These are phyloP conservation scores for Aaosphaeria arxii DNA, from an alignment of 2,329 filamentous ascomycete species.

Conservation along the genomic window DNA sequence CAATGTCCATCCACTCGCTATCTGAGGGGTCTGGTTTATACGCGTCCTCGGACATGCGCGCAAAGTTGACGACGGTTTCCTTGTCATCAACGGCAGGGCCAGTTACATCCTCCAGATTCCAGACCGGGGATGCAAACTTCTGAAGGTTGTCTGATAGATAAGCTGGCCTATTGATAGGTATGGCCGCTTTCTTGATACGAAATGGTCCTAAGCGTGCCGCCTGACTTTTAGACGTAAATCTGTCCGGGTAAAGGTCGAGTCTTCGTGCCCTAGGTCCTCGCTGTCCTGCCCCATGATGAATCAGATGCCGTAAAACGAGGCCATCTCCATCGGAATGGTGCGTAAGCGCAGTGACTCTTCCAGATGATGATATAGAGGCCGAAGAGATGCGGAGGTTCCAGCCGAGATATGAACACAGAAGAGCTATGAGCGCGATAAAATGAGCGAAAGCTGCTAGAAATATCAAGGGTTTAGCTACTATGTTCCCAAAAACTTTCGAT, in stretches of 20 bases:
- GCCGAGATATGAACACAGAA: no score
- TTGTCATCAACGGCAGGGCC: conserved; percentile 33
- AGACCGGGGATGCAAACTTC: conserved; percentile 24
- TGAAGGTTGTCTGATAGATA: conserved; percentile 16
- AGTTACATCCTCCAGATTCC: conserved; percentile 24
- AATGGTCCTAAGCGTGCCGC: conserved; percentile 26
- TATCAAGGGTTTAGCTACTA: no score
- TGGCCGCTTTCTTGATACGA: conserved; percentile 21
- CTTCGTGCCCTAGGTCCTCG: conserved; percentile 30
- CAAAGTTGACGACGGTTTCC: conserved; percentile 30
- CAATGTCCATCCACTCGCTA: conserved; percentile 34
- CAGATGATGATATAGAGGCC: no score
- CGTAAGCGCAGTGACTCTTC: no score
- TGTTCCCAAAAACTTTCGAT: no score
- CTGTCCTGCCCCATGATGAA: conserved; percentile 34
- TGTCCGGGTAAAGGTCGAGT: conserved; percentile 26
- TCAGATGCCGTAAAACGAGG: conserved; percentile 27
- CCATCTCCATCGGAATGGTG: conserved; percentile 1
- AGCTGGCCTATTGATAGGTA: conserved; percentile 27
- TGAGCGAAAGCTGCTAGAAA: no score
- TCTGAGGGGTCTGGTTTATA: conserved; percentile 32
- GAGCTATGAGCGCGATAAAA: no score
- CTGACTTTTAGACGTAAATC: conserved; percentile 16
- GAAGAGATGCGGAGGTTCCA: no score
- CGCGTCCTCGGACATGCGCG: conserved; percentile 36